Evolutionary conservation across 2,329 filamentous ascomycete species (phyloP), one percentile per base, ranked within the genome.

Genomic region (Ilyonectria sp.): DNA sequence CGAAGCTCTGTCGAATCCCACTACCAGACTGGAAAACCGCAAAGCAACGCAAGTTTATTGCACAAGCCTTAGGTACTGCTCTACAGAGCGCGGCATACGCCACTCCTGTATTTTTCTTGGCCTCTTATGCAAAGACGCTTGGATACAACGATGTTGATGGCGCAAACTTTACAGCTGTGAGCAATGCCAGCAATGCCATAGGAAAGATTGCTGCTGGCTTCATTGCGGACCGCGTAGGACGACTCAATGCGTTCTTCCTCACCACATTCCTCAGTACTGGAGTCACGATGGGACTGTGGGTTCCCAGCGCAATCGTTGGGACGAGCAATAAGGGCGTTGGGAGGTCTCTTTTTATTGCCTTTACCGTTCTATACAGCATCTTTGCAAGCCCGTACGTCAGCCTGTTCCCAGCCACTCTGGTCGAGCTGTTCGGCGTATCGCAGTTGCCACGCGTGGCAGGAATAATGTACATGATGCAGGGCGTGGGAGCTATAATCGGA

Each of bases 151-250:
- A 26, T 2, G 60, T 40, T 6, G 63, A 23, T 1, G 67, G 67
- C 11, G 59, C 67, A 4, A 68, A 65, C 40, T 58, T 68, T 13
- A 58, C 54, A 17, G 66, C 66, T 8, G 49, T 66, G 9, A 68
- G 63, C 31, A 68, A 68, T 37, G 66, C 66, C 10, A 62, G 63
- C 53, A 68, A 68, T 26, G 62, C 66, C 7, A 17, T 66, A 8
- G 63, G 62, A 0, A 62, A 65, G n/a, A 62, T 68, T 3, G 52
- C 26, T 2, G 56, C 60, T n/a, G 65, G 60, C 4, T 26, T 50
- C 3, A 44, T 43, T 17, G 53, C 52, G 3, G 60, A 63, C 37
- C 60, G 53, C 0, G 10, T 44, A 26, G 60, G 60, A n/a, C 31
- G 53, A 3, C 44, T 57, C 5, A 63, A 63, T 21, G 56, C 60